Base-by-base conservation (phyloP, 495 filamentous ascomycete genomes). In the Penicillium salamii region DNA sequence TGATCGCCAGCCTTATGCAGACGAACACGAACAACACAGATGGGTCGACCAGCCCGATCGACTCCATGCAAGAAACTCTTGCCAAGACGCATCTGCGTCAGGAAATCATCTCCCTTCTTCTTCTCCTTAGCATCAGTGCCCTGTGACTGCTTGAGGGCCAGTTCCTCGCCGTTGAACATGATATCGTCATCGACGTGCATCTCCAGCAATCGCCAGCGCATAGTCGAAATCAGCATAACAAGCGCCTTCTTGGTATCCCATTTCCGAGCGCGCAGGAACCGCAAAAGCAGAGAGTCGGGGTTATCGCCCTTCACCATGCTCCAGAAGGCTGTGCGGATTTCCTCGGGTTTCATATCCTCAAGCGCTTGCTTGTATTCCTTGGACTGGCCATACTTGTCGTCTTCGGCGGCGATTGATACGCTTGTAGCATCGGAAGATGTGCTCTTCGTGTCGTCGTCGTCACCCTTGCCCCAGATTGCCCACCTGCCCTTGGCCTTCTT, bases 181-280 rank as follows among this genome's bases (percentile, higher is more conserved):
- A 98, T 82, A 61, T 91, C 90, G 41, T 88, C 84, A 60, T 96
- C 87, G 11, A 97, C 90, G 50, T 89, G 84, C 65, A 90, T 83
- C 49, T 95, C 90, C 49, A 77, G 71, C 41, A 80, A 62, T 52
- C 93, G 82, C 93, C 93, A 98, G 63, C 88, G 86, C 79, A 97
- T 91, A 3, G 93, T 96, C 5, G 89, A 88, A 29, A 98, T 80
- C 65, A 96, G 64, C 93, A 98, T 98, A 50, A 97, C 79, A 12
- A 98, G 75, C 14, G 93, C 92, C 57, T 88, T 90, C 38, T 96
- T 87, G 23, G 95, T 82, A 62, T 98, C 88, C 93, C 93, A 98
- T 69, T 97, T 98, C 29, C 93, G 80, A 7, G 93, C 93, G 33
- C 93, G 80, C 47, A 98, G 73, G 69, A 97, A 98, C 21, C 93